A percentile compares a stretch with the other conserved stretches of the same genome.
These are phyloP conservation scores for Puccinia sorghi DNA, from an alignment of 1,284 basidiomycete species.

Conservation along the genomic window DNA sequence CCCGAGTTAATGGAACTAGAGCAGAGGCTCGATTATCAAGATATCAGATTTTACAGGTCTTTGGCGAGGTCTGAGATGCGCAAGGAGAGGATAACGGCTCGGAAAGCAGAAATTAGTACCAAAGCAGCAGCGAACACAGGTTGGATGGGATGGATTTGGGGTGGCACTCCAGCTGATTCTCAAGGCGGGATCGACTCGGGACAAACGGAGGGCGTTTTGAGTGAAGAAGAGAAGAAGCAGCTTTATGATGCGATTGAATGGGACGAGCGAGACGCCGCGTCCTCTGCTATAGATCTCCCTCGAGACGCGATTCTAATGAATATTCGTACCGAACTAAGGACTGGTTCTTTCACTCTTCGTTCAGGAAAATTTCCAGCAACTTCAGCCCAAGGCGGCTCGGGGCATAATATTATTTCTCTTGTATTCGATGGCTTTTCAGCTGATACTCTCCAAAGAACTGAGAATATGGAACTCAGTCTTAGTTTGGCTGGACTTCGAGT, in stretches of 20 bases:
- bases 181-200: constrained; percentile 57
- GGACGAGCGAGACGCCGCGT: constrained; percentile 71
- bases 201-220: constrained; percentile 69
- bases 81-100: constrained; percentile 71
- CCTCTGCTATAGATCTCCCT: constrained; percentile 67
- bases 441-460: constrained; percentile 78
- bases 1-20: constrained; percentile 71
- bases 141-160: constrained; percentile 86
- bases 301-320: constrained; percentile 79
- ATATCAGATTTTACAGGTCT: constrained; percentile 95
- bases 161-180: constrained; percentile 58
- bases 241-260: constrained; percentile 93
- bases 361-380: constrained; percentile 59
- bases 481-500: constrained; percentile 86
- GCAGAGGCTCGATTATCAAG: constrained; percentile 82
- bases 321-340: constrained; percentile 75
- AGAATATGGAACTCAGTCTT: constrained; percentile 79
- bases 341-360: constrained; percentile 80
- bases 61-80: constrained; percentile 85
- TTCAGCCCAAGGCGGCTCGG: background rate
- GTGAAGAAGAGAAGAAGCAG: constrained; percentile 87
- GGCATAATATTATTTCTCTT: constrained; percentile 76
- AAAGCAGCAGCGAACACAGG: constrained; percentile 63
- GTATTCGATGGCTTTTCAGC: constrained; percentile 88
- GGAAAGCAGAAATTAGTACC: constrained; percentile 61